phyloP scores from a whole-genome alignment of 2,329 filamentous ascomycete species.

The Geosmithia putterillii region DNA sequence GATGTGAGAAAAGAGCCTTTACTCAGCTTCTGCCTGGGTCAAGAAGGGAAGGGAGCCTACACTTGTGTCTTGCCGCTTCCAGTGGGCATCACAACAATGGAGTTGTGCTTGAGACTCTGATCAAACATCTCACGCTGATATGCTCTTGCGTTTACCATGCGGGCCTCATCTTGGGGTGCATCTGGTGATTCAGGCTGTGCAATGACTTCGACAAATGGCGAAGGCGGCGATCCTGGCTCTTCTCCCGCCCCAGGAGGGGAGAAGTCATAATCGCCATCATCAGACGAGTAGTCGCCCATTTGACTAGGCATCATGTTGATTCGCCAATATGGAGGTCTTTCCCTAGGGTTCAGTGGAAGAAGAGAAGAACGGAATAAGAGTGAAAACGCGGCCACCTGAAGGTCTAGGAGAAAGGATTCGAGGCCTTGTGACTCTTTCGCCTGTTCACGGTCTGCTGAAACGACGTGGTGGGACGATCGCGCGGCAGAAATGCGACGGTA shows the following conservation, averaged over 20 bases:
- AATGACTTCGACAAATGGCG: neutral
- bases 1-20: neutral
- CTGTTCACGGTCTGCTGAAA: no score
- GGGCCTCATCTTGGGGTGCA: neutral
- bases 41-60: conserved; percentile 29
- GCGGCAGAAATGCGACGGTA: no score
- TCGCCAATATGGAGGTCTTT: no score
- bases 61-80: conserved; percentile 70
- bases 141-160: conserved; percentile 32
- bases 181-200: neutral
- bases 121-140: conserved; percentile 72
- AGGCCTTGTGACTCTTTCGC: no score
- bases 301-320: neutral
- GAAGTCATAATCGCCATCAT: neutral
- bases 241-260: neutral
- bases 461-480: no score
- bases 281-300: neutral
- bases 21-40: neutral
- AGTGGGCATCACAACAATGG: conserved; percentile 73
- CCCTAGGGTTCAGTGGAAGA: no score
- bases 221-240: neutral
- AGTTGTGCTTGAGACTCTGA: conserved; percentile 54
- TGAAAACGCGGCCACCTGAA: no score
- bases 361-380: no score
- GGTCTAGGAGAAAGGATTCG: no score